Evolutionary conservation across 208 protist species (phyloP), one percentile per base, ranked within the genome.

Genomic region (Sergeia podlipaevii): DNA sequence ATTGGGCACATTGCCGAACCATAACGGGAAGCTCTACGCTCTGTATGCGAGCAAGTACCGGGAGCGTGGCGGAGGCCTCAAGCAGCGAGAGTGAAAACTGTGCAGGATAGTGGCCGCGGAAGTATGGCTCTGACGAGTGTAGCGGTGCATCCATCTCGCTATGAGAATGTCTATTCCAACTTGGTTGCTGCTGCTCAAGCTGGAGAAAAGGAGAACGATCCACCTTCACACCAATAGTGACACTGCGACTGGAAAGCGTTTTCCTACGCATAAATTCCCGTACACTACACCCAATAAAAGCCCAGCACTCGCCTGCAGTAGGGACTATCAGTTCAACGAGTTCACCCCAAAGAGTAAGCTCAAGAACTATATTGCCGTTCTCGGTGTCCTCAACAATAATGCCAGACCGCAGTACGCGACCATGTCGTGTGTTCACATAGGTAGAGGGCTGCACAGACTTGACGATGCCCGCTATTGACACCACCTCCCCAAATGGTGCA

Each of bases 321-420:
- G 67, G 52, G 15, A 34, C 48, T 4, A 77, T 69, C 8, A 15
- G 20, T 26, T 74, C 66, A 0, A 71, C 70, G 4, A 78, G 20
- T 2, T 85, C 80, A 20, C 60, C 81, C 84, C 88, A 95, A 2
- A 91, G 62, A 3, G 84, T 92, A 27, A 87, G 60, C 3, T 91
- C 81, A 4, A 88, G 54, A 17, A 45, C 44, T 11, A 36, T 28
- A 18, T 26, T 17, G 20, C 11, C 28, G 26, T 73, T 52, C 0
- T 47, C 37, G 3, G 28, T 28, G 20, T 18, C 13, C 24, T 49
- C 46, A 8, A 95, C 37, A 11, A 56, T 57, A 20, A 92, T 34
- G 4, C 50, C 53, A 0, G 51, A 36, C 1, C 74, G 68, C 58
- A 68, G 65, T 26, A 92, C 84, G 15, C 74, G 74, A 3, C 88